Evolutionary conservation across 2,329 filamentous ascomycete genomes (phyloP), one percentile per base, ranked within the genome.

Genomic region (Sarocladiaceae sp.): DNA sequence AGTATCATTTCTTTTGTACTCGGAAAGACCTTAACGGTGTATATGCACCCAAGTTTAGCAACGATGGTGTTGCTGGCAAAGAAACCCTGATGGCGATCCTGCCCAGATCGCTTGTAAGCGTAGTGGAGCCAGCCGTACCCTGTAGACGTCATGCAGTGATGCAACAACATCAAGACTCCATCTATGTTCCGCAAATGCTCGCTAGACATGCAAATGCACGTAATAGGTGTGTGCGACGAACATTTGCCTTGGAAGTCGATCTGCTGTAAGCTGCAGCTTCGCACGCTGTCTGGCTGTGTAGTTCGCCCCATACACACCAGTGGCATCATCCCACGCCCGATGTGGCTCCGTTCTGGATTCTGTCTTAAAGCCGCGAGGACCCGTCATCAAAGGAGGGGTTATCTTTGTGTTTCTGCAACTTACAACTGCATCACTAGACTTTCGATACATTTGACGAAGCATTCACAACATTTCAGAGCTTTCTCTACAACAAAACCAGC

Each of bases 321-420:
- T 10, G 18, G 18, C 37, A 44, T 44, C 40, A 44, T 23, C 26
- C 28, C 40, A 44, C 28, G 8, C 20, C 15, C 8, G 20, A 44
- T 15, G 40, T 22, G 40, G 40, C 40, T 26, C 23, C n/a, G 40
- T 7, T 26, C 40, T 26, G 40, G 40, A 44, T 23, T 40, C 22
- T 26, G 40, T 44, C 20, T 44, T 44, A 44, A 44, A 44, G 40
- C 40, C 40, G 40, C 40, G 22, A 44, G 23, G 40, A 26, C 40
- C 40, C 40, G 40, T 44, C 40, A 44, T 28, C 40, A 28, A 23
- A 13, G 12, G 40, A 44, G 40, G 40, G 40, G 40, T 28, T 28
- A 23, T 25, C 22, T n/a, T 44, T 28, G 40, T 25, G 40, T n/a
- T 44, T 26, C 40, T 44, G 20, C 23, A 26, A 26, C 40, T 44